Base-by-base conservation (phyloP, 345 rosid species). In the Corchorus capsularis region DNA sequence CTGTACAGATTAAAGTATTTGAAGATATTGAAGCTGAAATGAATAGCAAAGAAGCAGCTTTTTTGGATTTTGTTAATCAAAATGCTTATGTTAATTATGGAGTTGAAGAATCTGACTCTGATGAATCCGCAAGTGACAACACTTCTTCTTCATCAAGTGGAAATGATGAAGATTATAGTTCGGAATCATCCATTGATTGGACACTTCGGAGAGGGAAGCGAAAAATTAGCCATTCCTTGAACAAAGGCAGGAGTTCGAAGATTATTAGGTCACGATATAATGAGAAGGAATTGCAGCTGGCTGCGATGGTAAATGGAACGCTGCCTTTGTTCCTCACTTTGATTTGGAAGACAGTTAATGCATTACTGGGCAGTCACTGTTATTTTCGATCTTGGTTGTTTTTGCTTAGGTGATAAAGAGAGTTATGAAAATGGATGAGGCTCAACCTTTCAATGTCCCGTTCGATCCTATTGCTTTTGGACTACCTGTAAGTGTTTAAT, bases 341-440 rank as follows among this genome's bases (percentile, higher is more conserved):
- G 27, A 19, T 14, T 49, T 63, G n/a, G 19, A 32, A 63, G 37
- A 6, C 9, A 3, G 67, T 0, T 14, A 45, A 45, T 45, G 52
- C 27, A 19, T 47, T 10, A 5, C 41, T 39, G 41, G 6, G 27
- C 47, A 9, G 20, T 27, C 6, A n/a, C 6, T 49, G 5, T 20
- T 15, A 17, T 39, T 15, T 19, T 19, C 22, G 34, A 52, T 45
- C 8, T 32, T 35, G 17, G 65, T 76, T 14, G 37, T 17, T 37
- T 41, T n/a, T n/a, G 14, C 49, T 55, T 63, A 84, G 87, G 83
- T 84, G 59, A 77, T 84, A 45, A 79, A 74, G 79, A 84, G 81
- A 80, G 75, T 84, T 62, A 84, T 81, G 87, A 74, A 81, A 81
- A 84, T 84, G 87, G 87, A 84, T 64, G 83, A 82, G 64, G 87